Evolutionary conservation across 2,329 filamentous ascomycete species (phyloP).

Genomic region (Aspergillus japonicus): DNA sequence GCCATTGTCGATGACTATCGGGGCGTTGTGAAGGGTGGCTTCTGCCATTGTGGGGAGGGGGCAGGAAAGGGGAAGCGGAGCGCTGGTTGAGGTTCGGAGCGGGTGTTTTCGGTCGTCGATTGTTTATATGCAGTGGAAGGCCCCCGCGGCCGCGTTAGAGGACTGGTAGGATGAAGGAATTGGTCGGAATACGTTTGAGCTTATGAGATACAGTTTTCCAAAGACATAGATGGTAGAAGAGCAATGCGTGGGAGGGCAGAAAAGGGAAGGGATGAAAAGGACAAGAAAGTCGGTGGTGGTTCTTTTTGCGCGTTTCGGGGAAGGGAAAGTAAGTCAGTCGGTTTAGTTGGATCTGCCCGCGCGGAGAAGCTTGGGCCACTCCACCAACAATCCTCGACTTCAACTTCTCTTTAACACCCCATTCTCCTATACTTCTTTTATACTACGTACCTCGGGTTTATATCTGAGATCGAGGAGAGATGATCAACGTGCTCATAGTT

Average conservation of each 20-base stretch:
- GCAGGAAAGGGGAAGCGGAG: conserved; percentile 7
- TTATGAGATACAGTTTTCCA: not conserved
- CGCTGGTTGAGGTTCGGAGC: conserved; percentile 6
- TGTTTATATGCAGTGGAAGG: conserved; percentile 22
- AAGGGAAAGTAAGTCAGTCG: not conserved
- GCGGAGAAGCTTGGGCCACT: conserved; percentile 38
- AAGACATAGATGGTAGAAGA: not conserved
- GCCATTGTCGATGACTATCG: conserved; percentile 98
- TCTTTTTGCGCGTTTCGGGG: conserved; percentile 18
- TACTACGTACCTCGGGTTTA: too few species aligned
- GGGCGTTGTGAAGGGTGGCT: conserved; percentile 82
- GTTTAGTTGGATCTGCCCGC: not conserved
- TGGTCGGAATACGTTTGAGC: not conserved
- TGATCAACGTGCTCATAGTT: too few species aligned
- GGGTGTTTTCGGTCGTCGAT: conserved; percentile 22
- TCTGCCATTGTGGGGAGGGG: conserved; percentile 55
- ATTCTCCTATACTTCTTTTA: too few species aligned
- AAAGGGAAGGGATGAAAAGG: not conserved
- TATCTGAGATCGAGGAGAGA: too few species aligned
- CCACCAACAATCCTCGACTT: conserved; percentile 1
- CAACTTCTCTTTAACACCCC: not conserved
- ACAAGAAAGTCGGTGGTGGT: not conserved
- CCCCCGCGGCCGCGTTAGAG: conserved; percentile 29
- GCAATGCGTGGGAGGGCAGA: not conserved
- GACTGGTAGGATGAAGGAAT: not conserved